Evolutionary conservation across 1,284 basidiomycete species (phyloP), one percentile per base, ranked within the genome.

Genomic region (Apiotrichum brassicae): DNA sequence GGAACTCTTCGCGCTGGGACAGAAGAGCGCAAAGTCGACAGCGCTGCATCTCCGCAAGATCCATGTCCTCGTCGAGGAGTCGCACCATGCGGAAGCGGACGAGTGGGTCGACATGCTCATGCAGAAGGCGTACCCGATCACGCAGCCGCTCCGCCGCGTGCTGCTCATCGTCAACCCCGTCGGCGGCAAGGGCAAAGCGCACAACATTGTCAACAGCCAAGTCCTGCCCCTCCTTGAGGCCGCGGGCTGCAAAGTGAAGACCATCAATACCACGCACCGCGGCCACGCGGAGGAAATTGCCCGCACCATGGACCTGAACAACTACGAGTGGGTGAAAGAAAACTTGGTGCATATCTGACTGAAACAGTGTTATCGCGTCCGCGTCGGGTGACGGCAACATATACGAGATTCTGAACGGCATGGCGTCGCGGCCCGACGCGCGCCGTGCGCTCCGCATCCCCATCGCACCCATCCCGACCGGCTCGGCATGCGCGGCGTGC

Each of bases 331-430:
- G 53, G 71, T 56, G 0, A 16, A 18, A 13, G 40, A 22, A 34
- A n/a, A 16, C 11, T 34, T 34, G 8, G 13, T 12, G 33, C 9
- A 6, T 16, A n/a, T 22, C 32, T 32, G 19, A 38, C 13, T 55
- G 30, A 54, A 28, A 6, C 57, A 77, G 77, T 61, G 88, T 84
- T 0, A 72, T 97, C 28, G 80, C 88, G n/a, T 75, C 83, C 8
- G 81, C 94, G 20, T 92, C 89, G 0, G 93, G 93, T 0, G 93
- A 97, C 66, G 93, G 93, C 6, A 77, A 91, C 36, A 66, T 92
- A 8, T 88, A 93, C 65, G 93, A 97, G 71, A 77, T 94, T n/a
- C 66, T 95, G 64, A 97, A 98, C 65, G 95, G 93, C 3, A 82
- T 97, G 43, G 85, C 87, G 1, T 74, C 80, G 36, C 84, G 91